phyloP scores from a whole-genome alignment of 2,329 filamentous ascomycete species.

The Hypocrella siamensis region DNA sequence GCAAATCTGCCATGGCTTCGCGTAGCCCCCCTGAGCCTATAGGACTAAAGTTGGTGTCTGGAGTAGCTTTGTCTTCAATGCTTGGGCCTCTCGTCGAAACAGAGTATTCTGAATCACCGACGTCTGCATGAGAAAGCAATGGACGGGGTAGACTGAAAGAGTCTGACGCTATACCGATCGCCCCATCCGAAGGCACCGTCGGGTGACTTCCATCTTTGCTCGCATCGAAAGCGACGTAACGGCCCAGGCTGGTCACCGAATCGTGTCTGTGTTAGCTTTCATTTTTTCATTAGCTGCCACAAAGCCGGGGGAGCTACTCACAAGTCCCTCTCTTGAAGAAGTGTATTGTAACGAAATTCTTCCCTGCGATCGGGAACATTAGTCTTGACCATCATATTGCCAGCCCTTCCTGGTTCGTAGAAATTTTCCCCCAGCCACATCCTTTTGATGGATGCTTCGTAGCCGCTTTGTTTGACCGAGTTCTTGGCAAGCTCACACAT shows the following conservation, averaged over 20 bases:
- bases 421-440: slow-evolving; percentile 79
- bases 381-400: slow-evolving; percentile 88
- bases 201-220: slow-evolving; percentile 7
- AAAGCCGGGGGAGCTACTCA: slow-evolving; percentile 26
- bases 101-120: not conserved
- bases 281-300: slow-evolving; percentile 1
- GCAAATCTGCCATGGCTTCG: slow-evolving; percentile 24
- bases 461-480: slow-evolving; percentile 87
- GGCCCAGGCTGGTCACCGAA: slow-evolving; percentile 18
- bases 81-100: not conserved
- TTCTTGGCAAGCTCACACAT: slow-evolving; percentile 98
- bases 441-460: slow-evolving; percentile 76
- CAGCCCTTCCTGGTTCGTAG: slow-evolving; percentile 59
- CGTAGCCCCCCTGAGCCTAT: slow-evolving; percentile 21
- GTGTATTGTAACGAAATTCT: slow-evolving; percentile 75
- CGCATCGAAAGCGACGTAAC: slow-evolving; percentile 23
- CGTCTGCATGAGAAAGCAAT: not conserved
- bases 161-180: not conserved
- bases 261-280: not conserved
- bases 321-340: slow-evolving; percentile 74
- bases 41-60: no score
- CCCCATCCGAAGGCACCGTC: not conserved
- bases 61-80: not conserved
- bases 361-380: slow-evolving; percentile 91
- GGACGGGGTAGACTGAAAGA: not conserved